Evolutionary conservation across 2,329 filamentous ascomycete genomes (phyloP).

Genomic region (Blastomyces parvus): DNA sequence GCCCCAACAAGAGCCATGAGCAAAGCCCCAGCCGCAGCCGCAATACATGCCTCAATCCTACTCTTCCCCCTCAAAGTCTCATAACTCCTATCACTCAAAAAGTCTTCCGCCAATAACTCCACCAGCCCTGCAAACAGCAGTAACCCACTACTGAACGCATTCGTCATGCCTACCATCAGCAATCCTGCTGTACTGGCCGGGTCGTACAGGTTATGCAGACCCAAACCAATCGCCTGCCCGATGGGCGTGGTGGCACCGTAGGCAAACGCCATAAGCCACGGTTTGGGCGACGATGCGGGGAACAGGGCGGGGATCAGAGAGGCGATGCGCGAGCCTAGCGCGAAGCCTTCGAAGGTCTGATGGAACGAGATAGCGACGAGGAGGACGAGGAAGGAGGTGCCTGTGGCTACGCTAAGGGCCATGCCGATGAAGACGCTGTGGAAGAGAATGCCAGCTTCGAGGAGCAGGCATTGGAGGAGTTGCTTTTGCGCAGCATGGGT

Average conservation of each 20-base stretch:
- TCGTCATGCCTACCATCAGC: conserved; percentile 77
- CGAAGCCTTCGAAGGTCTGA: conserved; percentile 81
- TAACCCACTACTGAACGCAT: conserved; percentile 71
- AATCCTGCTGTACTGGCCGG: conserved; percentile 66
- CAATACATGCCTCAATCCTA: conserved; percentile 52
- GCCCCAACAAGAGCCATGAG: conserved; percentile 60
- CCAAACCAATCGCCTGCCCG: conserved; percentile 71
- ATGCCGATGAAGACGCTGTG: conserved; percentile 82
- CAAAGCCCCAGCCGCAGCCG: conserved; percentile 50
- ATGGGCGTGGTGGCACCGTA: conserved; percentile 66
- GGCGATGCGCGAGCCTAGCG: conserved; percentile 74
- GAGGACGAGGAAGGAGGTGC: conserved; percentile 69
- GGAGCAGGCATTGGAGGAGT: conserved; percentile 65
- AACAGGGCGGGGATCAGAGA: conserved; percentile 59
- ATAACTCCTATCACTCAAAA: conserved; percentile 59
- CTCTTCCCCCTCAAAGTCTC: conserved; percentile 47
- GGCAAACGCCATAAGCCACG: conserved; percentile 59
- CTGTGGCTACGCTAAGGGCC: conserved; percentile 72
- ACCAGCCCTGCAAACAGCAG: conserved; percentile 75
- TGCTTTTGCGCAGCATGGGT: conserved; percentile 44
- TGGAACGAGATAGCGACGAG: conserved; percentile 74
- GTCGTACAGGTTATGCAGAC: conserved; percentile 70
- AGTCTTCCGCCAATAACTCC: conserved; percentile 77
- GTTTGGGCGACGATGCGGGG: conserved; percentile 59
- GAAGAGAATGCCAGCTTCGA: conserved; percentile 76